phyloP scores from a whole-genome alignment of 2,329 filamentous ascomycete species.

The Aurifilum marmelostoma region DNA sequence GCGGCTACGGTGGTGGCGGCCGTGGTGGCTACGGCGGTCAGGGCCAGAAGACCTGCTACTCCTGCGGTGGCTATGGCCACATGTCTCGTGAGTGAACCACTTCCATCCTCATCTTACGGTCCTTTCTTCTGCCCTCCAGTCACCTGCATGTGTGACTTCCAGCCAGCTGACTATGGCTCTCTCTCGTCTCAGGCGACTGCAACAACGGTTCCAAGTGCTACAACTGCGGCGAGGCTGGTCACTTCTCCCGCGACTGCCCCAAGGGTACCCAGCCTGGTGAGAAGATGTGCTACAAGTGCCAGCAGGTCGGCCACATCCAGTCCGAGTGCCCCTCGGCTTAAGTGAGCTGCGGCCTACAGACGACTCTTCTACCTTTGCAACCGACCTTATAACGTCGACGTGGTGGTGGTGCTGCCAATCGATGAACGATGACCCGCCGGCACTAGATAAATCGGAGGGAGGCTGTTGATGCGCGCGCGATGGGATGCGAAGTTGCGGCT shows the following conservation, averaged over 20 bases:
- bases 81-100: conserved; percentile 76
- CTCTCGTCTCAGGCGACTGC: conserved; percentile 68
- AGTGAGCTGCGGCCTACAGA: conserved; percentile 33
- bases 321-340: conserved; percentile 86
- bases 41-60: conserved; percentile 87
- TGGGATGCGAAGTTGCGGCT: conserved; percentile 31
- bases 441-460: conserved; percentile 26
- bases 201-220: conserved; percentile 99
- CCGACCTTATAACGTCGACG: conserved; percentile 28
- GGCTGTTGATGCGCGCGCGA: conserved; percentile 29
- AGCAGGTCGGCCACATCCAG: conserved; percentile 86
- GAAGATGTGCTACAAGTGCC: conserved; percentile 98
- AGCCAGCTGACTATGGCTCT: conserved; percentile 24
- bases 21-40: conserved; percentile 46
- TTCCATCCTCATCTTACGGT: background rate
- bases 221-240: conserved; percentile 94
- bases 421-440: conserved; percentile 22
- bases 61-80: conserved; percentile 94
- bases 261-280: conserved; percentile 85
- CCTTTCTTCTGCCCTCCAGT: background rate
- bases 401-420: conserved; percentile 20
- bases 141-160: too few species aligned
- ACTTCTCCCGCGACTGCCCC: conserved; percentile 94
- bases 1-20: conserved; percentile 49
- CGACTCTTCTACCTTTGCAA: conserved; percentile 29